phyloP scores from a whole-genome alignment of 2,329 filamentous ascomycete genomes.

The Penicillium griseofulvum region DNA sequence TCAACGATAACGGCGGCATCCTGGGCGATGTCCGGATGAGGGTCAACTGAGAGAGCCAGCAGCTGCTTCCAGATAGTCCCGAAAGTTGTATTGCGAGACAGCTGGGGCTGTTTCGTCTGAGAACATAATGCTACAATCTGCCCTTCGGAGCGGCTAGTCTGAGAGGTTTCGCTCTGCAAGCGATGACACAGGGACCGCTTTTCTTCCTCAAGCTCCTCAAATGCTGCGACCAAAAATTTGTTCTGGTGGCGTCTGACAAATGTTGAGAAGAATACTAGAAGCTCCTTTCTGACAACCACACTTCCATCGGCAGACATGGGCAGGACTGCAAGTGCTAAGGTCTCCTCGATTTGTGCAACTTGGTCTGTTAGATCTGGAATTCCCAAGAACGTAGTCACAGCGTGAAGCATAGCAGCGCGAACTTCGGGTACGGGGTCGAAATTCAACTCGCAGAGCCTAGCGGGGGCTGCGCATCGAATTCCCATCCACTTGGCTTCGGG shows the following conservation, averaged over 20 bases:
- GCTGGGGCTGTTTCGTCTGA: conserved; percentile 29
- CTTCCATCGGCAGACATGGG: conserved; percentile 93
- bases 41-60: conserved; percentile 85
- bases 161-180: conserved; percentile 42
- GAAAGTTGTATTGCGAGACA: conserved; percentile 83
- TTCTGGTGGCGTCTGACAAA: conserved; percentile 88
- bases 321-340: conserved; percentile 81
- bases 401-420: conserved; percentile 86
- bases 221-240: conserved; percentile 88
- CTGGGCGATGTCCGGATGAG: conserved; percentile 86
- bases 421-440: conserved; percentile 90
- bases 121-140: conserved; percentile 24
- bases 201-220: conserved; percentile 85
- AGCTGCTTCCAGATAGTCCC: conserved; percentile 93
- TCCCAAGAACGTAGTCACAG: conserved; percentile 88
- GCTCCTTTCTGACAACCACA: conserved; percentile 87
- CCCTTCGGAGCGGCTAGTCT: conserved; percentile 17
- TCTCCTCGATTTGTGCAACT: conserved; percentile 86
- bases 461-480: conserved; percentile 82
- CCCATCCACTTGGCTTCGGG: conserved; percentile 93
- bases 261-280: conserved; percentile 88
- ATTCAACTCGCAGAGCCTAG: conserved; percentile 74
- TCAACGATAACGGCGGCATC: conserved; percentile 85
- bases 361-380: conserved; percentile 91
- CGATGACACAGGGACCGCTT: conserved; percentile 62